Base-by-base conservation (phyloP, 371 early-diverging fungal genomes). In the Catenaria anguillulae region DNA sequence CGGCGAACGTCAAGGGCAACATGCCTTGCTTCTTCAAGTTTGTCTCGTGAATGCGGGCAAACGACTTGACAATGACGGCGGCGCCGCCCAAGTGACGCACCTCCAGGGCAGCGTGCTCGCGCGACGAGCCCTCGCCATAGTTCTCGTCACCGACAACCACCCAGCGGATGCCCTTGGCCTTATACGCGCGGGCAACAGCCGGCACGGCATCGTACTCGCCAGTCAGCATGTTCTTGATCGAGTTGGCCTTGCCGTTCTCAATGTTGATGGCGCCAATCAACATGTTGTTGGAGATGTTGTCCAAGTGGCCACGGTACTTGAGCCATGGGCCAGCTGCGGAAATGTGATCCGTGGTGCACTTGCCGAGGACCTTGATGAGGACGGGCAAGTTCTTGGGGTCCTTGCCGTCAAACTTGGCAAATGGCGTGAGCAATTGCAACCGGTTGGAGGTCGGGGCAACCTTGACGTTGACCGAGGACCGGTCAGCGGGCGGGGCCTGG, bases 21-120 rank as follows among this genome's bases (percentile, higher is more conserved):
- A 97, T 88, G 64, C 97, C 97, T 75, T 97, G 97, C 79, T 94
- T 97, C 84, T 97, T 96, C 68, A 97, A 73, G 76, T 97, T 97
- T 66, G 97, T 97, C 74, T 97, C 92, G 73, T 97, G 97, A 77
- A 97, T 97, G 72, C 97, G 89, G 33, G 97, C 97, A 79, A 97
- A 97, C 36, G 89, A 88, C 61, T 87, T 81, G 33, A 88, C 86
- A 65, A 97, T 76, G 58, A 97, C 88, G 68, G 88, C 73, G 54
- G 84, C 83, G 76, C 94, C 86, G 48, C 94, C 94, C 26, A 97
- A 72, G 73, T 92, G 89, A 62, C 95, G 85, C 52, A 89, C 86
- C 73, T 94, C 90, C 63, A 96, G 76, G 33, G 97, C 95, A 23
- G 95, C 97, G 71, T 97, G 97, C 73, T 97, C 97, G 68, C 97